A percentile compares a stretch with the other conserved stretches of the same genome.
phyloP scores from a whole-genome alignment of 352 stramenopile species.

The Globisporangium spiculum region DNA sequence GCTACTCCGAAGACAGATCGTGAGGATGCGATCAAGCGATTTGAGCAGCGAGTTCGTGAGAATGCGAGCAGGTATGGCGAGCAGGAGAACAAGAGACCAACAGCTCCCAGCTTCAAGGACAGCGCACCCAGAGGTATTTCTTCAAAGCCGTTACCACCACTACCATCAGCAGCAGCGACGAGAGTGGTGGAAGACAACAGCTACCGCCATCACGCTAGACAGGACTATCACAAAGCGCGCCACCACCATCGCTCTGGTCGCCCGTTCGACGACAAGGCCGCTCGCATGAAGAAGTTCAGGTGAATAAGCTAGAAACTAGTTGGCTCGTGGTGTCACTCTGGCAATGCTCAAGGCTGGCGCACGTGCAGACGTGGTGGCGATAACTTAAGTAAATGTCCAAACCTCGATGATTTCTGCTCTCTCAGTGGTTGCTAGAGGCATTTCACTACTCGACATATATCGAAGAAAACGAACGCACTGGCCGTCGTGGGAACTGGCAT shows the following conservation, averaged over 20 bases:
- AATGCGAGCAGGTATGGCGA: neutral
- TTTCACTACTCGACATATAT: too few relatives aligned
- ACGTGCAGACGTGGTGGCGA: neutral
- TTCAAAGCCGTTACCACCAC: neutral
- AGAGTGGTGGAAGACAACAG: neutral
- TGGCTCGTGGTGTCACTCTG: neutral
- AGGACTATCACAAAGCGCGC: neutral
- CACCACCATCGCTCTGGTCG: neutral
- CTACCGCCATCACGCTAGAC: neutral
- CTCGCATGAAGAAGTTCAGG: neutral
- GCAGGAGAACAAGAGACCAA: slow-evolving; percentile 2
- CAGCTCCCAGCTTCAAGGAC: neutral
- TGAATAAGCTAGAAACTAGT: neutral
- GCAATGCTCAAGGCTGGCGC: neutral
- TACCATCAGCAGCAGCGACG: neutral
- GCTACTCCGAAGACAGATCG: neutral
- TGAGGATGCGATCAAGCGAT: neutral
- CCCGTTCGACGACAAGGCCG: neutral
- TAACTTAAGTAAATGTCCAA: neutral
- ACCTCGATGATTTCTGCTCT: neutral
- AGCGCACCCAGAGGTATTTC: neutral
- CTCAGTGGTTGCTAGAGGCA: too few relatives aligned
- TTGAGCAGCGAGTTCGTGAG: neutral
- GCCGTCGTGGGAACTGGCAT: too few relatives aligned
- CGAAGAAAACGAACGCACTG: neutral